Percentiles rank a stretch among this genome's conserved stretches.
phyloP scores from a whole-genome alignment of 768 basidiomycete species.

The Termitomyces sp. region DNA sequence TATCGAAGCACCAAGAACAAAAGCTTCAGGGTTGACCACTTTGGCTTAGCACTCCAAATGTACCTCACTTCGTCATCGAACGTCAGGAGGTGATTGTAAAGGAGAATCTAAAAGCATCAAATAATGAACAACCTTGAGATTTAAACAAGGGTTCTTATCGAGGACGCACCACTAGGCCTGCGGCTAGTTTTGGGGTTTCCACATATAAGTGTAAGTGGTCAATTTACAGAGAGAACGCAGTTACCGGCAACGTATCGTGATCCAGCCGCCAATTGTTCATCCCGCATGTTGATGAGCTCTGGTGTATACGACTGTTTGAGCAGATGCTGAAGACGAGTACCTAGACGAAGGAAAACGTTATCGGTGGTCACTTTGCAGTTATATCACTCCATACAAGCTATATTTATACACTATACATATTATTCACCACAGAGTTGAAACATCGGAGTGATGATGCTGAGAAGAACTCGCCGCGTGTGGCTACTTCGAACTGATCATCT shows the following conservation, averaged over 20 bases:
- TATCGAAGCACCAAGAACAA: conserved; percentile 37
- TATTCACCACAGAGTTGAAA: neutral
- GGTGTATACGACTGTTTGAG: neutral
- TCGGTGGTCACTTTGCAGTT: neutral
- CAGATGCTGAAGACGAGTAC: neutral
- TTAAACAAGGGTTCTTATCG: neutral
- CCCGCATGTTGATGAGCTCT: neutral
- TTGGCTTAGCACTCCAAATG: conserved; percentile 29
- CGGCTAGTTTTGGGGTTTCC: neutral
- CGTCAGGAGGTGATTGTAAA: conserved; percentile 38
- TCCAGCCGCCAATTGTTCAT: neutral
- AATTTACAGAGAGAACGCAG: neutral
- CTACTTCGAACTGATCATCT: neutral
- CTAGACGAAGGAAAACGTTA: neutral
- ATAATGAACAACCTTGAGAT: neutral
- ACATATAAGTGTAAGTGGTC: neutral
- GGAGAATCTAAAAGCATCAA: conserved; percentile 18
- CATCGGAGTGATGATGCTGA: neutral
- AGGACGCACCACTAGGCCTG: conserved; percentile 7
- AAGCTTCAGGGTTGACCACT: conserved; percentile 28
- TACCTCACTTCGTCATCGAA: conserved; percentile 32
- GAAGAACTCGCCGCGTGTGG: neutral
- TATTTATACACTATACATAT: neutral
- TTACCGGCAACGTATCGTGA: conserved; percentile 7
- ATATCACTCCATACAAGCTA: neutral